Conservation (phyloP, 768 basidiomycete species). For the Tulasnella calospora region DNA sequence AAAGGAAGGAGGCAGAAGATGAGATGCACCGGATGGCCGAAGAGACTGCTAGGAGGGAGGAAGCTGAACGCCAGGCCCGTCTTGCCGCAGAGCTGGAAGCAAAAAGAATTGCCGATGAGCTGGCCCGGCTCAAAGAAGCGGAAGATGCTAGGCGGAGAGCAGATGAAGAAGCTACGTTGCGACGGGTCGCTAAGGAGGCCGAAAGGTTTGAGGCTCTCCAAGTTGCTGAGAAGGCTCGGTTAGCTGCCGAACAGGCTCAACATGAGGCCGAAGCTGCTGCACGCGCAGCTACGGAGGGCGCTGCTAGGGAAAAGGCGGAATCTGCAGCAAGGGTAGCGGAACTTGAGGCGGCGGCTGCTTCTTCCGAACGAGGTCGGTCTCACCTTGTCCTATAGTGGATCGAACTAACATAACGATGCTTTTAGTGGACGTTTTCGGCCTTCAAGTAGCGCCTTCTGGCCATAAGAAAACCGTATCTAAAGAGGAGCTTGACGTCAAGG, state of each 20-base stretch:
- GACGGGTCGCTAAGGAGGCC: constrained; percentile 28
- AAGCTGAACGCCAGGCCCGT: constrained; percentile 30
- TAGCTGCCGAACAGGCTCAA: neutral
- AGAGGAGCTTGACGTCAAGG: constrained; percentile 26
- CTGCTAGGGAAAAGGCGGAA: constrained; percentile 27
- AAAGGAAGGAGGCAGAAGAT: constrained; percentile 37
- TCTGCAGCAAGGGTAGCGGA: constrained; percentile 23
- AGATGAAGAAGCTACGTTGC: constrained; percentile 36
- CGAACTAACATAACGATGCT: neutral
- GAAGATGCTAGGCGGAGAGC: constrained; percentile 31
- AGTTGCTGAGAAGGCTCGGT: neutral
- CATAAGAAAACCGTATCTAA: constrained; percentile 14
- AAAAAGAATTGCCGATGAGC: constrained; percentile 29
- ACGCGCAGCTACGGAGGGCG: constrained; percentile 20
- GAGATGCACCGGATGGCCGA: constrained; percentile 37
- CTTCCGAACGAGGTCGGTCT: neutral
- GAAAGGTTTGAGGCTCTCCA: constrained; percentile 1
- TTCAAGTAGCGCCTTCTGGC: constrained; percentile 6
- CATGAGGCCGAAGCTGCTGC: constrained; percentile 11
- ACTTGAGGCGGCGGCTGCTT: neutral
- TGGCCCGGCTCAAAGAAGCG: constrained; percentile 5
- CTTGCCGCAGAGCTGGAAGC: constrained; percentile 33
- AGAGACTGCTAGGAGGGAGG: constrained; percentile 34
- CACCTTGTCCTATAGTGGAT: neutral
- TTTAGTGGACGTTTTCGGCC: constrained; percentile 12